Conservation (phyloP, 345 rosid genomes). For the Gossypium rotundifolium region DNA sequence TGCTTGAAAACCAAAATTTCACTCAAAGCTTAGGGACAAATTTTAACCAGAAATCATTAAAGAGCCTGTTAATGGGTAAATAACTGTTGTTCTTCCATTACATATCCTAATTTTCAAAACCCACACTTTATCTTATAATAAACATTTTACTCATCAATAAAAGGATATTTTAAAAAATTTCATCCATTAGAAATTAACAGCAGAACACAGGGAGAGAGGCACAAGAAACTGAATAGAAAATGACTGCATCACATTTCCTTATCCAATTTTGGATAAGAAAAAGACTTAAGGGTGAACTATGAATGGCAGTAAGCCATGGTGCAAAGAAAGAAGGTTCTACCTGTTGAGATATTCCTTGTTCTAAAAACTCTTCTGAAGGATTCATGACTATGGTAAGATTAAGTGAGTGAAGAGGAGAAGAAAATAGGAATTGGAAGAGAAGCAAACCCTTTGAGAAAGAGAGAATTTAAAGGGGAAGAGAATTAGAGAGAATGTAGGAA, state of each 20-base stretch:
- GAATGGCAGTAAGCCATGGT: too few relatives aligned
- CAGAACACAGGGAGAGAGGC: background rate
- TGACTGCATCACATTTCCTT: background rate
- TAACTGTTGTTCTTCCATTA: background rate
- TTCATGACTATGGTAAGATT: conserved; percentile 33
- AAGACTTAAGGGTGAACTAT: background rate
- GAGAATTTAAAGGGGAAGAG: conserved; percentile 27
- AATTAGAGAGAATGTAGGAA: conserved; percentile 32
- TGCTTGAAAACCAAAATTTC: background rate
- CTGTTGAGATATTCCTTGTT: conserved; percentile 49
- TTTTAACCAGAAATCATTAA: background rate
- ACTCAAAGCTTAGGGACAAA: background rate
- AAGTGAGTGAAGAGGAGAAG: background rate
- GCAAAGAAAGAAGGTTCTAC: conserved; percentile 21
- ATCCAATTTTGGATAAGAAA: background rate
- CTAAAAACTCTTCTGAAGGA: conserved; percentile 36
- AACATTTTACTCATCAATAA: background rate
- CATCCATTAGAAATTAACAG: background rate
- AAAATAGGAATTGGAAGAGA: conserved; percentile 7
- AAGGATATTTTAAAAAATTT: background rate
- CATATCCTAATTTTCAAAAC: background rate
- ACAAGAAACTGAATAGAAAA: background rate
- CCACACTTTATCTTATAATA: background rate
- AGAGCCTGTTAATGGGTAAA: background rate
- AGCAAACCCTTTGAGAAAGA: conserved; percentile 15